phyloP scores from a whole-genome alignment of 768 basidiomycete genomes.

The Kwoniella europaea region DNA sequence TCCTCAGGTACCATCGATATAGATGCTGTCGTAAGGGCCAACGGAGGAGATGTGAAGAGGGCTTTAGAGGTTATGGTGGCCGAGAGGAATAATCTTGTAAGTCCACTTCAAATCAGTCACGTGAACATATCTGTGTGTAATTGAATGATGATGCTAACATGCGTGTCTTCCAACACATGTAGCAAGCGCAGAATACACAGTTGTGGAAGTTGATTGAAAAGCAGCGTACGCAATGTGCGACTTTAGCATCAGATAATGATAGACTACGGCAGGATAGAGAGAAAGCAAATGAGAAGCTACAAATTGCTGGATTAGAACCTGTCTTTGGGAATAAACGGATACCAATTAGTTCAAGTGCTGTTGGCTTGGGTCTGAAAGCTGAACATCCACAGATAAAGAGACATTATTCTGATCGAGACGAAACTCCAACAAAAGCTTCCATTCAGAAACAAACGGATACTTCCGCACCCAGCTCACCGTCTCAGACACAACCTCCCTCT shows the following conservation, averaged over 20 bases:
- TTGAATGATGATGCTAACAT: background rate
- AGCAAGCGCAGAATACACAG: slow-evolving; percentile 77
- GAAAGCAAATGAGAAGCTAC: slow-evolving; percentile 59
- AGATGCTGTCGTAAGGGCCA: slow-evolving; percentile 37
- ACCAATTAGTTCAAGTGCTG: slow-evolving; percentile 36
- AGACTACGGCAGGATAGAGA: slow-evolving; percentile 82
- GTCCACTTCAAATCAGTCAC: background rate
- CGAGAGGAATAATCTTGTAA: slow-evolving; percentile 74
- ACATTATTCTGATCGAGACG: slow-evolving; percentile 51
- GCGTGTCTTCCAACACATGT: background rate
- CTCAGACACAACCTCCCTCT: slow-evolving; percentile 16
- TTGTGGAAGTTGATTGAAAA: slow-evolving; percentile 96
- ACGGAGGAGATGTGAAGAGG: slow-evolving; percentile 43
- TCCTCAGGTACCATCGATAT: slow-evolving; percentile 32
- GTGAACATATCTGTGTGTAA: background rate
- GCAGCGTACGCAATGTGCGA: slow-evolving; percentile 78
- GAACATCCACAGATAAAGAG: slow-evolving; percentile 37
- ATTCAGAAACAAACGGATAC: slow-evolving; percentile 8
- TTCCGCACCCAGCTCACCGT: slow-evolving; percentile 24
- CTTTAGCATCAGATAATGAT: slow-evolving; percentile 82
- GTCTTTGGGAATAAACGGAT: slow-evolving; percentile 31
- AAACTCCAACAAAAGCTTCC: slow-evolving; percentile 21
- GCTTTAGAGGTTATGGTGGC: slow-evolving; percentile 78
- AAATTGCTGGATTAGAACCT: slow-evolving; percentile 35
- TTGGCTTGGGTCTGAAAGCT: slow-evolving; percentile 38